Evolutionary conservation across 2,329 filamentous ascomycete genomes (phyloP).

Genomic region (Diaporthe australafricana): DNA sequence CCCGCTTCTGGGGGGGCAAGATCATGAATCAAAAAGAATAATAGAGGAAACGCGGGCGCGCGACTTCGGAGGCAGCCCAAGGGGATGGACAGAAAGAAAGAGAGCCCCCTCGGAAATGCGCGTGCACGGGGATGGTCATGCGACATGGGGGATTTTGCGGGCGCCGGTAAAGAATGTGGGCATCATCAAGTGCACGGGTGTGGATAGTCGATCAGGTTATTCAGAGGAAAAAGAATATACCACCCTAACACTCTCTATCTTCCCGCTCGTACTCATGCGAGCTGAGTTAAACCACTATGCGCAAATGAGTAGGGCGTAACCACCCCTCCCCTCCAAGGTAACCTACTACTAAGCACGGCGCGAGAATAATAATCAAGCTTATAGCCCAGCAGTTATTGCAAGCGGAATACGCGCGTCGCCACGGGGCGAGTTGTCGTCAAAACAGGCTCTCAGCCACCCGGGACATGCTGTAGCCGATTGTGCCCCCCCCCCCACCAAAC

Average conservation of each 20-base stretch:
- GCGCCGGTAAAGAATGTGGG: not conserved
- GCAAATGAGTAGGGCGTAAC: no score
- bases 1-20: no score
- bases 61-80: slow-evolving; percentile 3
- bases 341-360: not conserved
- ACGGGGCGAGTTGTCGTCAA: slow-evolving; percentile 17
- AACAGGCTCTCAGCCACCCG: slow-evolving; percentile 23
- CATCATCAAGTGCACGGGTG: not conserved
- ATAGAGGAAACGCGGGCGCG: not conserved
- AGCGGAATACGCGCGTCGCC: not conserved
- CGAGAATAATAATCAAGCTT: not conserved
- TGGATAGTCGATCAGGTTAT: not conserved
- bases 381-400: not conserved
- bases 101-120: not conserved
- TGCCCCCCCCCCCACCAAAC: no score
- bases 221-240: no score
- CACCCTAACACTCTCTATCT: no score
- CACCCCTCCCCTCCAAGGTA: no score
- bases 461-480: slow-evolving; percentile 9
- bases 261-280: no score
- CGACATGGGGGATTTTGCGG: not conserved
- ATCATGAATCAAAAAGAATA: not conserved
- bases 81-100: no score
- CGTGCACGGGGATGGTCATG: slow-evolving; percentile 7
- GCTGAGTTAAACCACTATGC: no score